Evolutionary conservation across 2,329 filamentous ascomycete genomes (phyloP).

Genomic region (Cyanodermella asteris): DNA sequence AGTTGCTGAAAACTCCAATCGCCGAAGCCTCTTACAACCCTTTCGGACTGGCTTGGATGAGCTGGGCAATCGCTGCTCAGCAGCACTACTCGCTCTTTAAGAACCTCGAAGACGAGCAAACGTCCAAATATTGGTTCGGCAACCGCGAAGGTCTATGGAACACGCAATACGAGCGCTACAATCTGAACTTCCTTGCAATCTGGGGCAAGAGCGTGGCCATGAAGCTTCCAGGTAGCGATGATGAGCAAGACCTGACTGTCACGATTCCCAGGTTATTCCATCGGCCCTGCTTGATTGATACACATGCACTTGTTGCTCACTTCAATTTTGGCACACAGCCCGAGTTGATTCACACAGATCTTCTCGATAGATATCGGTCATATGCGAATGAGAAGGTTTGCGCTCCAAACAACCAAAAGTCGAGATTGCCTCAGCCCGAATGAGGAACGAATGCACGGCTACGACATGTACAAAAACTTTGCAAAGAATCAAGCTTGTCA

Average conservation of each 20-base stretch:
- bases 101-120: slow-evolving; percentile 25
- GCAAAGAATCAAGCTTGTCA: too few species aligned
- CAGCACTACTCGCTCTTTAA: slow-evolving; percentile 25
- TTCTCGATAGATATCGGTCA: slow-evolving; percentile 29
- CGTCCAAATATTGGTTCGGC: slow-evolving; percentile 27
- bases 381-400: slow-evolving; percentile 33
- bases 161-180: slow-evolving; percentile 28
- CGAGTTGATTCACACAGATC: slow-evolving; percentile 28
- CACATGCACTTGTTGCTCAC: slow-evolving; percentile 30
- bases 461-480: too few species aligned
- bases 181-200: slow-evolving; percentile 32
- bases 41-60: slow-evolving; percentile 21
- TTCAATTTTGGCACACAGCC: slow-evolving; percentile 26
- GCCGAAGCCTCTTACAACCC: slow-evolving; percentile 24
- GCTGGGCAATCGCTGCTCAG: slow-evolving; percentile 29
- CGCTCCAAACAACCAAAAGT: too few species aligned
- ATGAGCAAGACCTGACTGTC: slow-evolving; percentile 23
- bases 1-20: slow-evolving; percentile 25
- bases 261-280: slow-evolving; percentile 12
- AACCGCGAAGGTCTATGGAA: slow-evolving; percentile 17
- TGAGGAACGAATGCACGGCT: too few species aligned
- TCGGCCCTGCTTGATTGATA: slow-evolving; percentile 28
- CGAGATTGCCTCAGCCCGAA: too few species aligned
- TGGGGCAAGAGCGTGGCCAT: slow-evolving; percentile 29
- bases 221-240: slow-evolving; percentile 20